phyloP scores from a whole-genome alignment of 495 filamentous ascomycete genomes.

The Chaetomium tenue region DNA sequence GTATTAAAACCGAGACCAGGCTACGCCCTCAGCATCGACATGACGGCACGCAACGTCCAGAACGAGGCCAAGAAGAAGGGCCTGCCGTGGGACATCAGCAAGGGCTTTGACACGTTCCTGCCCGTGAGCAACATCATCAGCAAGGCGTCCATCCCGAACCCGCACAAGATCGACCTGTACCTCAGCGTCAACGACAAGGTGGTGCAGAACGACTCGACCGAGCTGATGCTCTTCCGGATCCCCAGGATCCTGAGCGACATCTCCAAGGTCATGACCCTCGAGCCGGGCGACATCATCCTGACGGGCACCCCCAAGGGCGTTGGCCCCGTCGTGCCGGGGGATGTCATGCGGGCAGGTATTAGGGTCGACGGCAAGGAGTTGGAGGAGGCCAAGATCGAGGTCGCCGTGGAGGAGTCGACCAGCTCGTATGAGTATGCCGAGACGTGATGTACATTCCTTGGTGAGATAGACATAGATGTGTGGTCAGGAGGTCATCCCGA shows the following conservation, averaged over 20 bases:
- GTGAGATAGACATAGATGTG: neutral
- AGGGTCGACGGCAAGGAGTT: conserved; percentile 79
- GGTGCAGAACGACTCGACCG: conserved; percentile 80
- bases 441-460: conserved; percentile 44
- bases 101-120: conserved; percentile 96
- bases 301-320: conserved; percentile 98
- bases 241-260: conserved; percentile 87
- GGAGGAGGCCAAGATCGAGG: conserved; percentile 81
- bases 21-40: conserved; percentile 85
- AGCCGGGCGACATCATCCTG: conserved; percentile 86
- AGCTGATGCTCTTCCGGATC: conserved; percentile 88
- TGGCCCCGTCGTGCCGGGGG: conserved; percentile 77
- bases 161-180: conserved; percentile 81
- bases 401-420: conserved; percentile 68
- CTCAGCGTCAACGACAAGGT: conserved; percentile 72
- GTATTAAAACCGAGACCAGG: conserved; percentile 41
- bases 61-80: conserved; percentile 95
- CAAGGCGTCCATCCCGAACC: conserved; percentile 76
- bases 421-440: conserved; percentile 57
- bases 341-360: conserved; percentile 85
- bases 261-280: conserved; percentile 87
- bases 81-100: conserved; percentile 92
- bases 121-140: conserved; percentile 76
- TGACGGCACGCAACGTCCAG: conserved; percentile 91
- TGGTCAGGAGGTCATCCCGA: neutral